Evolutionary conservation across 768 basidiomycete genomes (phyloP), one percentile per base, ranked within the genome.

Genomic region (Chalciporus sphaerocephalus): DNA sequence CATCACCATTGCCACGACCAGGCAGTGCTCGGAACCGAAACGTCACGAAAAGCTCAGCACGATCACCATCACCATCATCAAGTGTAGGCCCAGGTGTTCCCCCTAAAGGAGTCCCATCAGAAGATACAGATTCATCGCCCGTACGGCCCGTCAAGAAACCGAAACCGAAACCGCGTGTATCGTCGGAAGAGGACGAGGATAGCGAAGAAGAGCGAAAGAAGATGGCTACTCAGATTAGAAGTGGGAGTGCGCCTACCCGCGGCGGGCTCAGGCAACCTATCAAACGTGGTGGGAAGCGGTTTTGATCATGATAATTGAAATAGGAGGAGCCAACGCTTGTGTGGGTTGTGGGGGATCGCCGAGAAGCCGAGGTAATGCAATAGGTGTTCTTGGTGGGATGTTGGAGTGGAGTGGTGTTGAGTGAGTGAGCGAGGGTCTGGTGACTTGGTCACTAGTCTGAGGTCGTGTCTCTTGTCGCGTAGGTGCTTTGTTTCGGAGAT

Each of bases 191-290:
- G 48, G 78, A 80, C 44, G 76, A 76, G 40, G 81, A 83, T 55
- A 85, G 81, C 56, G 82, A 81, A 51, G 71, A 67, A 17, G 79
- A 75, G 28, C 70, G 71, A 25, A 76, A 69, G 60, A 71, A 62
- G 40, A 65, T 65, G 24, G 61, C 70, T 18, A 64, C 72, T 38
- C 69, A 67, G 53, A 61, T 71, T 42, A 78, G 67, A 50, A 64
- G 63, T 47, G 73, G 71, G 35, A 52, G 58, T 38, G 58, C 61
- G 34, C 55, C 63, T 39, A 70, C 72, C 49, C 70, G 80, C 43
- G 81, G 80, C 44, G 81, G 81, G 32, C 72, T 80, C 35, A 76
- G 80, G 55, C 87, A 90, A 54, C 87, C 87, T 5, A 70, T 89
- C 50, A 88, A 82, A 66, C 78, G 87, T 53, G 83, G 83, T 27